Conservation (phyloP, 371 early-diverging fungal species). For the Cokeromyces recurvatus region DNA sequence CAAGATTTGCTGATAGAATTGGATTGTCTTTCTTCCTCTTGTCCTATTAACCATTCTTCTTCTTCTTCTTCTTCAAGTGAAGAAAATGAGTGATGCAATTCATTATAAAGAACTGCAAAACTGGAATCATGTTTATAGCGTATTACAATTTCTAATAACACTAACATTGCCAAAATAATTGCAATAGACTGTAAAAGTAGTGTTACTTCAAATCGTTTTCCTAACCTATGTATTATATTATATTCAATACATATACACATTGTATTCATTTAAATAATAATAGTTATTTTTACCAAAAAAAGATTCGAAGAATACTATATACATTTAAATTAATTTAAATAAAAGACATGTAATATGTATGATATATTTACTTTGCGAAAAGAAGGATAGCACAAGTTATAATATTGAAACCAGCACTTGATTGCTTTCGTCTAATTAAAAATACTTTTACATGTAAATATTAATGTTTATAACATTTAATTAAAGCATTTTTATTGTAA, state of each 20-base stretch:
- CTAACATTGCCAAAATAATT: conserved; percentile 55
- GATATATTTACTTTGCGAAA: conserved; percentile 22
- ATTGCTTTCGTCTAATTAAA: conserved; percentile 20
- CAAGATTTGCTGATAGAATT: too few relatives aligned
- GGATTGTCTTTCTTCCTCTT: too few relatives aligned
- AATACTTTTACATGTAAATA: too few relatives aligned
- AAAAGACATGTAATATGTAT: not conserved
- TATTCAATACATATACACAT: too few relatives aligned
- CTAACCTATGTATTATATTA: conserved; percentile 27
- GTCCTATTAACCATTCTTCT: too few relatives aligned
- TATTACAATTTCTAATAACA: conserved; percentile 46
- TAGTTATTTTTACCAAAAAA: conserved; percentile 42
- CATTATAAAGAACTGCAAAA: conserved; percentile 17
- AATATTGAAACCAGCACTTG: conserved; percentile 27
- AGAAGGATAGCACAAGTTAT: conserved; percentile 26
- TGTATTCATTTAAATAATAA: too few relatives aligned
- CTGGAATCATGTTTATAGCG: conserved; percentile 16
- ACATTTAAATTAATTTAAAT: not conserved
- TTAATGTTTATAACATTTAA: not conserved
- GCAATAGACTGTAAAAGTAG: conserved; percentile 56
- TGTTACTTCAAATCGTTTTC: conserved; percentile 54
- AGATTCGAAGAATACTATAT: conserved; percentile 49
- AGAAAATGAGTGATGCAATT: conserved; percentile 9
- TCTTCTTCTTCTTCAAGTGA: conserved; percentile 4
- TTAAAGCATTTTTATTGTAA: not conserved